phyloP scores from a whole-genome alignment of 179 eudicot species.

The Spinacia oleracea region DNA sequence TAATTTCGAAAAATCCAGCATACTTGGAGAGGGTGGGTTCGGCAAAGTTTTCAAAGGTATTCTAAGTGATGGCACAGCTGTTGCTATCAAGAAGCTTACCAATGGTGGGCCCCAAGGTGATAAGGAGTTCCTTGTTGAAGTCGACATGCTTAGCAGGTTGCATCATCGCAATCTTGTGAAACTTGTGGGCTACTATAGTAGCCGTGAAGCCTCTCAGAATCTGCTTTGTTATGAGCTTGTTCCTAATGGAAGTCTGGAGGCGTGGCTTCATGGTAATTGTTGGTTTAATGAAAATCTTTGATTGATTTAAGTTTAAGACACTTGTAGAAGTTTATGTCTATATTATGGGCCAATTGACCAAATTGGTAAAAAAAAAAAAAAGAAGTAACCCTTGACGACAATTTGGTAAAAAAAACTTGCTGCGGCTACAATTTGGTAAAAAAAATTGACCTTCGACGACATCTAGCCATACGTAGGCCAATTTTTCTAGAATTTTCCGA shows the following conservation, averaged over 20 bases:
- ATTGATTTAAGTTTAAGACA: not conserved
- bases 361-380: too few relatives aligned
- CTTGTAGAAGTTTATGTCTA: constrained; percentile 3
- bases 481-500: too few relatives aligned
- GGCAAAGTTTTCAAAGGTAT: constrained; percentile 91
- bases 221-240: constrained; percentile 96
- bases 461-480: too few relatives aligned
- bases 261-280: constrained; percentile 90
- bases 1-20: constrained; percentile 68
- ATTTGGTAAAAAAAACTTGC: too few relatives aligned
- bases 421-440: too few relatives aligned
- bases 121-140: constrained; percentile 88
- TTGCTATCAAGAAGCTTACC: constrained; percentile 91
- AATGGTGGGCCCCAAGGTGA: constrained; percentile 94
- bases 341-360: too few relatives aligned
- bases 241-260: constrained; percentile 91
- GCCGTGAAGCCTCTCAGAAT: constrained; percentile 78
- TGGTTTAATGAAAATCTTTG: constrained; percentile 12
- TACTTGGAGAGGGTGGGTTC: constrained; percentile 98
- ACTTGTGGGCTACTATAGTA: constrained; percentile 88
- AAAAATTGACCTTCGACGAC: too few relatives aligned
- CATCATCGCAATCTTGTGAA: constrained; percentile 98
- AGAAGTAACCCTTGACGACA: too few relatives aligned
- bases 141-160: constrained; percentile 93
- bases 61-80: constrained; percentile 83